Conservation (phyloP, 1,284 basidiomycete genomes). For the Apiotrichum akiyoshidainum region DNA sequence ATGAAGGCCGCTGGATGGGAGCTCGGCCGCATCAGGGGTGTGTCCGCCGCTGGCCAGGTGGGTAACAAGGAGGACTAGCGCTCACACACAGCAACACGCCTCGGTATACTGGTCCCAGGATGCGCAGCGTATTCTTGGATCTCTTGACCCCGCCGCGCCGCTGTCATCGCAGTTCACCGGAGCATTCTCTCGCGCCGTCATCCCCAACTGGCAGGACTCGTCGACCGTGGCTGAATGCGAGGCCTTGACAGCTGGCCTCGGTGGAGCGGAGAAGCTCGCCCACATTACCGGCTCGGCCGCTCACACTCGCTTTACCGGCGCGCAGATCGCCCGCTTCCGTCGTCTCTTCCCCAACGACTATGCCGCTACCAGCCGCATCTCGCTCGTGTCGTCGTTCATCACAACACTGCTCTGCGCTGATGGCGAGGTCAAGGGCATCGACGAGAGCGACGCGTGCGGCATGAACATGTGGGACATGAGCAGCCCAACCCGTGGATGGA, state of each 20-base stretch:
- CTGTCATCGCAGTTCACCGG: slow-evolving; percentile 53
- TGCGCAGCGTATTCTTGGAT: slow-evolving; percentile 58
- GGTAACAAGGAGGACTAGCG: slow-evolving; percentile 4
- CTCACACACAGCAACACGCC: slow-evolving; percentile 71
- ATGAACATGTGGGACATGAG: slow-evolving; percentile 78
- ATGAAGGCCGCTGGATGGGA: slow-evolving; percentile 60
- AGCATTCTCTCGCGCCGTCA: slow-evolving; percentile 67
- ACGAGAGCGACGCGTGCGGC: slow-evolving; percentile 70
- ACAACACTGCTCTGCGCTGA: slow-evolving; percentile 67
- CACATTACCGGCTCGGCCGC: slow-evolving; percentile 76
- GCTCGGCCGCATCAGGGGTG: slow-evolving; percentile 29
- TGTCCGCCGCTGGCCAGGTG: slow-evolving; percentile 45
- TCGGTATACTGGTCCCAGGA: slow-evolving; percentile 77
- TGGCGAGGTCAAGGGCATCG: slow-evolving; percentile 50
- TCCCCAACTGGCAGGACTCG: slow-evolving; percentile 91
- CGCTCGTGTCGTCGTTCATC: slow-evolving; percentile 78
- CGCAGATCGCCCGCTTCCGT: slow-evolving; percentile 75
- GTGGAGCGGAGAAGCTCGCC: slow-evolving; percentile 68
- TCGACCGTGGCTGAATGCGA: slow-evolving; percentile 73
- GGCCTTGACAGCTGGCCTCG: slow-evolving; percentile 61
- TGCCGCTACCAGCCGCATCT: slow-evolving; percentile 65
- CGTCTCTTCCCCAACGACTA: slow-evolving; percentile 63
- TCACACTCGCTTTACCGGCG: slow-evolving; percentile 83
- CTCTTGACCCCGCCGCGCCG: slow-evolving; percentile 57
- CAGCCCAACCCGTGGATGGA: slow-evolving; percentile 66